A percentile compares a stretch with the other conserved stretches of the same genome.
Evolutionary conservation across 2,329 filamentous ascomycete genomes (phyloP).

Genomic region (Botrytis aclada): DNA sequence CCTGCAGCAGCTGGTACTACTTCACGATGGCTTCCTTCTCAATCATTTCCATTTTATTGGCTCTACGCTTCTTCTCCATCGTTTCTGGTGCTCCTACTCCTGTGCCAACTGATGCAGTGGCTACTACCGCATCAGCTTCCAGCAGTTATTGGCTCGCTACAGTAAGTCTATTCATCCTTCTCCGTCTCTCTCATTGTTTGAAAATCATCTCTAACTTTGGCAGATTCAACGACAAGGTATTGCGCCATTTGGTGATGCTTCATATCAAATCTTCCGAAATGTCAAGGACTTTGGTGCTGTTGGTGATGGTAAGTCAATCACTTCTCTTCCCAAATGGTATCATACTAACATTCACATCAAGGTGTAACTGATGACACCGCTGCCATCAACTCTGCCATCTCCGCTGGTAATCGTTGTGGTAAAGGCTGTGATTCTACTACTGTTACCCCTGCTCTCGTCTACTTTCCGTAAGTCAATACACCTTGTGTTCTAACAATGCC

Average conservation of each 20-base stretch:
- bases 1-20: conserved; percentile 37
- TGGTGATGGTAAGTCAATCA: conserved; percentile 53
- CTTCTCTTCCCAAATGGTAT: conserved; percentile 36
- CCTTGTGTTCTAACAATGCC: neutral
- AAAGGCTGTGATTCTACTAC: conserved; percentile 80
- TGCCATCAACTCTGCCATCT: conserved; percentile 82
- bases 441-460: conserved; percentile 79
- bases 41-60: conserved; percentile 32
- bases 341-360: conserved; percentile 50
- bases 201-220: neutral
- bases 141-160: conserved; percentile 35
- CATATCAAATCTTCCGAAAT: conserved; percentile 75
- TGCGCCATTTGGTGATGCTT: conserved; percentile 40
- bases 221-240: conserved; percentile 36
- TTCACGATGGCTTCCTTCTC: conserved; percentile 37
- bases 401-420: conserved; percentile 75
- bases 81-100: conserved; percentile 32
- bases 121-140: conserved; percentile 22
- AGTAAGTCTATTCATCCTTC: conserved; percentile 1
- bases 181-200: neutral
- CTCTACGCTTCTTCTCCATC: conserved; percentile 33
- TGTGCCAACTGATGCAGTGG: conserved; percentile 22
- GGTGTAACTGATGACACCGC: conserved; percentile 75
- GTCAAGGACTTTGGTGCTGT: conserved; percentile 73
- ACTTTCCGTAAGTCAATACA: conserved; percentile 53